Evolutionary conservation across 169 alveolate species (phyloP).

Genomic region (Plasmodium chabaudi): DNA sequence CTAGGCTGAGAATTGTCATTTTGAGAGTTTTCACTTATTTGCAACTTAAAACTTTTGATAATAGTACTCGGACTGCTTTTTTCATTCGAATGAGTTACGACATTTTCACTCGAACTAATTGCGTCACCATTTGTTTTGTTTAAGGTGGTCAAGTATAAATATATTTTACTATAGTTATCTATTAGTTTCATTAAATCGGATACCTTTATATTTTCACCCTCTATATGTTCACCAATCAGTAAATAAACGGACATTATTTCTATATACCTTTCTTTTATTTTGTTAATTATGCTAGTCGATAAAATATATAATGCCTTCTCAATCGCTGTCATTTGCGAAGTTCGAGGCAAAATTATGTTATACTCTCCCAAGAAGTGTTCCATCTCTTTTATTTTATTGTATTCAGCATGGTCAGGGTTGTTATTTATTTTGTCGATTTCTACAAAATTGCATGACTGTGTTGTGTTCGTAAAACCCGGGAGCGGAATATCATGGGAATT

Average conservation of each 20-base stretch:
- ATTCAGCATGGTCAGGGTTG: no score
- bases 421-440: no score
- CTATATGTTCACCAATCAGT: conserved; percentile 6
- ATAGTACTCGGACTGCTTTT: neutral
- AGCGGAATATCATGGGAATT: no score
- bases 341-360: neutral
- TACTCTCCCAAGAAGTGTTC: neutral
- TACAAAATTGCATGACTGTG: neutral
- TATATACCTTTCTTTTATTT: neutral
- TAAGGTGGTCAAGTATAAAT: conserved; percentile 8
- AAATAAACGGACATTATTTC: conserved; percentile 12
- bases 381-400: neutral
- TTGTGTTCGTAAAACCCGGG: no score
- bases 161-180: conserved; percentile 24
- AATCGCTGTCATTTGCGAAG: neutral
- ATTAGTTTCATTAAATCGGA: conserved; percentile 21
- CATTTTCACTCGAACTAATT: conserved; percentile 9
- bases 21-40: neutral
- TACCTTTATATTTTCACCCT: neutral
- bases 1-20: neutral
- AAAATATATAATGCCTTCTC: neutral
- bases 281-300: neutral
- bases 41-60: conserved; percentile 1
- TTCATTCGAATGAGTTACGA: neutral
- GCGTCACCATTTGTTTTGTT: neutral